These are phyloP conservation scores for Cylindrotheca closterium DNA, from an alignment of 108 stramenopile genomes.

Conservation along the genomic window DNA sequence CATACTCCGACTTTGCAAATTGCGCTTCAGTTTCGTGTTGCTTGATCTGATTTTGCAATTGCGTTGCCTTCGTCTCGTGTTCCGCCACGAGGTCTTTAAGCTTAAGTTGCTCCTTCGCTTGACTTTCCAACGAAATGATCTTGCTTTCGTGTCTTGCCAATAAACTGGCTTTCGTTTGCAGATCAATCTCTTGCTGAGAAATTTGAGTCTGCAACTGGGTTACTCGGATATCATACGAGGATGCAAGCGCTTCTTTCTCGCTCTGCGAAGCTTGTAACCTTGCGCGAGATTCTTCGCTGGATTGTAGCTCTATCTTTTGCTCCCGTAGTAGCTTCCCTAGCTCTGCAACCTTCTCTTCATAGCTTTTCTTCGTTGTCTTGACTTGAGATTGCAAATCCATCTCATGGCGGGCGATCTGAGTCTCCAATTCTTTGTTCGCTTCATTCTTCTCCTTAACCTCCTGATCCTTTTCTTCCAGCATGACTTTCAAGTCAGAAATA, in stretches of 20 bases:
- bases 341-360: constrained; percentile 19
- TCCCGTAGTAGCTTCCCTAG: constrained; percentile 4
- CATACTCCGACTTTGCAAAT: constrained; percentile 9
- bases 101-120: too few relatives aligned
- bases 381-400: too few relatives aligned
- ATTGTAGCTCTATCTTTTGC: background rate
- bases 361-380: too few relatives aligned
- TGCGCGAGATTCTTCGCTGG: constrained; percentile 5
- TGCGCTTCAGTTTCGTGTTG: background rate
- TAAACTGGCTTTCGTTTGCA: constrained; percentile 14
- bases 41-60: background rate
- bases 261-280: background rate
- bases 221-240: too few relatives aligned
- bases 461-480: background rate
- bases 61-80: background rate
- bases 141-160: constrained; percentile 13
- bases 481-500: background rate
- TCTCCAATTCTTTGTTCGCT: too few relatives aligned
- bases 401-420: too few relatives aligned
- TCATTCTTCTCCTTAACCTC: too few relatives aligned
- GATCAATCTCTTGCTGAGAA: too few relatives aligned
- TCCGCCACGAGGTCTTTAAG: background rate
- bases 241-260: background rate
- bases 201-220: too few relatives aligned
- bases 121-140: too few relatives aligned